A percentile compares a stretch with the other conserved stretches of the same genome.
Evolutionary conservation across 345 rosid genomes (phyloP).

Genomic region (Psidium guajava): DNA sequence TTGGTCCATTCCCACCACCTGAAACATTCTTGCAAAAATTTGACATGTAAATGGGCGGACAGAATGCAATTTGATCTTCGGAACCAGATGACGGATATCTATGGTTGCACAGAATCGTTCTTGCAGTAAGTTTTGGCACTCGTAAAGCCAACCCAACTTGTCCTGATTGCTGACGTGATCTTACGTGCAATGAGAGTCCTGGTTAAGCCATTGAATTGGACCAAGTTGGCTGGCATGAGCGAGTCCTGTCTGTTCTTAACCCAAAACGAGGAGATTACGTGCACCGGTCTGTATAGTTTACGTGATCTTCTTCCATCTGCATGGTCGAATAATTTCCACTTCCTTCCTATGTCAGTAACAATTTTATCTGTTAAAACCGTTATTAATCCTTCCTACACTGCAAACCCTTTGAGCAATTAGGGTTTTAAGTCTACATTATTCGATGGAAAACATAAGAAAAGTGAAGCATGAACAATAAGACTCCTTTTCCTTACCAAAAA

Average conservation of each 20-base stretch:
- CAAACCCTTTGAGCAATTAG: not conserved
- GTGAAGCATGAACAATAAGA: not conserved
- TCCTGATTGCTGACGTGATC: not conserved
- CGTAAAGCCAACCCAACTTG: not conserved
- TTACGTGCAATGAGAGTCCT: not conserved
- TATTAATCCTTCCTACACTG: not conserved
- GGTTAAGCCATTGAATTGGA: not conserved
- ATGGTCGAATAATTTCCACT: not conserved
- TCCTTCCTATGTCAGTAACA: not conserved
- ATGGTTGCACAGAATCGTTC: not conserved
- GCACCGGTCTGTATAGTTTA: not conserved
- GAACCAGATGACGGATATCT: not conserved
- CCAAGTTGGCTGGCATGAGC: not conserved
- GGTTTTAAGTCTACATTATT: not conserved
- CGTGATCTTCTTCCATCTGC: not conserved
- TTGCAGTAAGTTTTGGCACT: not conserved
- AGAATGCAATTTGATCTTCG: not conserved
- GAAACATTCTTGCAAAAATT: not conserved
- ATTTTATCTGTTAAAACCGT: not conserved
- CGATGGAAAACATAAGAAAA: not conserved
- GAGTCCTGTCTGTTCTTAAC: not conserved
- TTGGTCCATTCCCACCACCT: not conserved
- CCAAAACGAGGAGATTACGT: not conserved
- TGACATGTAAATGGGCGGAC: not conserved
- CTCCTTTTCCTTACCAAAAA: no score